Evolutionary conservation across 441 rosid species (phyloP).

Genomic region (Gossypium davidsonii): DNA sequence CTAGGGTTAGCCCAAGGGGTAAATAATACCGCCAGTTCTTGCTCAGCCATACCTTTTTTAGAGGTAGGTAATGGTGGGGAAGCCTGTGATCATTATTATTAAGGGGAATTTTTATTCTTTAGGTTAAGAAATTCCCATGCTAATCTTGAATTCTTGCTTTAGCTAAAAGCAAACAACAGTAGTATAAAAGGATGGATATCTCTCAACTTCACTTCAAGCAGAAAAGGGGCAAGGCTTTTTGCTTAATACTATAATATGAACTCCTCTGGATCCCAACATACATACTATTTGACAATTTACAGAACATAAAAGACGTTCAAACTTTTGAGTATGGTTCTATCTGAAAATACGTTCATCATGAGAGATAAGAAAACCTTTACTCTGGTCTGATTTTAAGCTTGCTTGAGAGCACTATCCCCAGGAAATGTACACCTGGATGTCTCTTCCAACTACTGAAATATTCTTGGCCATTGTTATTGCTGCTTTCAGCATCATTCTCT

Average conservation of each 20-base stretch:
- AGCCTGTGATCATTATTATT: conserved; percentile 5
- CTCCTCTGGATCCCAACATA: too few species aligned
- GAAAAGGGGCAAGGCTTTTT: background rate
- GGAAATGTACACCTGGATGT: background rate
- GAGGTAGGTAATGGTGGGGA: conserved; percentile 31
- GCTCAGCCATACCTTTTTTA: conserved; percentile 16
- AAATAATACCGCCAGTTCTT: conserved; percentile 13
- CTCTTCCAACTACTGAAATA: conserved; percentile 66
- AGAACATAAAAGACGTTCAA: too few species aligned
- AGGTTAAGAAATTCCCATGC: background rate
- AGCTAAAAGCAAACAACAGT: too few species aligned
- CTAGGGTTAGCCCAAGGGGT: conserved; percentile 12
- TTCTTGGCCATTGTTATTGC: conserved; percentile 30
- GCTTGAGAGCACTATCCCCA: too few species aligned
- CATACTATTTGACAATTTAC: too few species aligned
- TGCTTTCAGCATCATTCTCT: conserved; percentile 20
- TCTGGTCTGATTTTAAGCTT: too few species aligned
- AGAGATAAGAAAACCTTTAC: too few species aligned
- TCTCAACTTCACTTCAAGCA: background rate
- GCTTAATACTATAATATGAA: too few species aligned
- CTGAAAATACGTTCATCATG: too few species aligned
- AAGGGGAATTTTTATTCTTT: too few species aligned
- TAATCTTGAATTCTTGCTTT: background rate
- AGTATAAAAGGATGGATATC: too few species aligned
- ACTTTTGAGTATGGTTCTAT: too few species aligned